A percentile compares a stretch with the other conserved stretches of the same genome.
These are phyloP conservation scores for Entomortierella parvispora DNA, from an alignment of 192 early-diverging fungal genomes.

Conservation along the genomic window DNA sequence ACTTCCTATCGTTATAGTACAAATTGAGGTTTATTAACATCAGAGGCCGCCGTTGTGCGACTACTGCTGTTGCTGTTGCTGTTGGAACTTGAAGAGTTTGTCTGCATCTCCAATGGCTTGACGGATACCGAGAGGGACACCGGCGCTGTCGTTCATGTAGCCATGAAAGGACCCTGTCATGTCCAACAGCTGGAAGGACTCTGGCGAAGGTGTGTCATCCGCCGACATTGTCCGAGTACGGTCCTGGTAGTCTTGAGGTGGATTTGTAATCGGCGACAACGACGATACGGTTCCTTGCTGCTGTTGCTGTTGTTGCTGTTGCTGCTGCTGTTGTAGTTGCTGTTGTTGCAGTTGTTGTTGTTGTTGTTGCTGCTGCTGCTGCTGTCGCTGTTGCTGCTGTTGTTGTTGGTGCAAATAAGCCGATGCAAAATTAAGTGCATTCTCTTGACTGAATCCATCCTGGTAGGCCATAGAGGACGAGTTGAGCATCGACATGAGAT, in stretches of 20 bases:
- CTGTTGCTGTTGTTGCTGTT: not conserved
- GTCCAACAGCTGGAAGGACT: constrained; percentile 15
- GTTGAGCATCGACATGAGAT: constrained; percentile 46
- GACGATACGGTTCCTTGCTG: not conserved
- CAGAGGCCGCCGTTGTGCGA: not conserved
- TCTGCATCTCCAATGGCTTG: constrained; percentile 20
- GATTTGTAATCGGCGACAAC: not conserved
- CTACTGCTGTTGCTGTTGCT: constrained; percentile 1
- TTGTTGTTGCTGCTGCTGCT: constrained; percentile 15
- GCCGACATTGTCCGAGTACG: not conserved
- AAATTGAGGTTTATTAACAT: no score
- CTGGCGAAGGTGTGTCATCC: constrained; percentile 31
- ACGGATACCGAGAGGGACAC: constrained; percentile 20
- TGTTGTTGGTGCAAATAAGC: constrained; percentile 41
- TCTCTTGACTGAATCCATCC: constrained; percentile 44
- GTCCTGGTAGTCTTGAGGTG: not conserved
- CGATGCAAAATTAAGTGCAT: constrained; percentile 28
- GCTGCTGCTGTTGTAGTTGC: constrained; percentile 9
- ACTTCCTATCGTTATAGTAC: no score
- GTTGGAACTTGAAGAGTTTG: constrained; percentile 32
- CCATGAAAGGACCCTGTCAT: constrained; percentile 13
- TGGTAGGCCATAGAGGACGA: constrained; percentile 34
- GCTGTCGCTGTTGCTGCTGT: constrained; percentile 33
- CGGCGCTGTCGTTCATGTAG: constrained; percentile 20
- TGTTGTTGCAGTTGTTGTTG: constrained; percentile 13